These are phyloP conservation scores for Umbelopsis vinacea DNA, from an alignment of 192 early-diverging fungal genomes.

Conservation along the genomic window DNA sequence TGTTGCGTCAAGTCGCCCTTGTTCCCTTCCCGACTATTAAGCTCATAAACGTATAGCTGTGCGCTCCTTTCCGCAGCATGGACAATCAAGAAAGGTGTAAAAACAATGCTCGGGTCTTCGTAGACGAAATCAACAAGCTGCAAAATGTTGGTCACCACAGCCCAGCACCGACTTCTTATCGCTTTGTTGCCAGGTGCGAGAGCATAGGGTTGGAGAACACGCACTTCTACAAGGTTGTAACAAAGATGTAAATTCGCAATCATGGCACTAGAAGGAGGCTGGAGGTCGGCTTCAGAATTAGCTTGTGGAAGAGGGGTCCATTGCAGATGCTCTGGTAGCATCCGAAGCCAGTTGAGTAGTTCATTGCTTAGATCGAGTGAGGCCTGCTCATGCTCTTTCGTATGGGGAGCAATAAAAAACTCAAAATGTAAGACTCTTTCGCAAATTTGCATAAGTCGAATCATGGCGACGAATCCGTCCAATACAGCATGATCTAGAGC, in stretches of 20 bases:
- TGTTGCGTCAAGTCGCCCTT: not conserved
- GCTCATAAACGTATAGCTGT: not conserved
- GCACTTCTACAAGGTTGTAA: constrained; percentile 34
- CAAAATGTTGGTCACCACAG: constrained; percentile 20
- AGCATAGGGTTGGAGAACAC: constrained; percentile 27
- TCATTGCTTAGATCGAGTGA: constrained; percentile 31
- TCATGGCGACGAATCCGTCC: constrained; percentile 30
- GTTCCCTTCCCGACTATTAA: not conserved
- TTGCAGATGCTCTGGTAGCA: constrained; percentile 30
- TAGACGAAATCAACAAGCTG: constrained; percentile 21
- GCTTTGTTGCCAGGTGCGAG: not conserved
- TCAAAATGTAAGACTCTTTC: constrained; percentile 27
- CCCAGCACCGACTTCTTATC: constrained; percentile 8
- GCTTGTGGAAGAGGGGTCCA: constrained; percentile 24
- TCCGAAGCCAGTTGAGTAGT: constrained; percentile 28
- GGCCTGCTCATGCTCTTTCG: constrained; percentile 30
- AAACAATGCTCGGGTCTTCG: constrained; percentile 13
- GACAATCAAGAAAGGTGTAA: not conserved
- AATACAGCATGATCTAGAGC: constrained; percentile 26
- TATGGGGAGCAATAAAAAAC: constrained; percentile 27
- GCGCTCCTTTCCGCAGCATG: constrained; percentile 1
- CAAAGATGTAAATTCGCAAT: constrained; percentile 30
- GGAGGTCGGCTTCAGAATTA: not conserved
- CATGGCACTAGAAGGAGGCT: constrained; percentile 25
- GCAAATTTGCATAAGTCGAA: constrained; percentile 36